A percentile compares a stretch with the other conserved stretches of the same genome.
These are phyloP conservation scores for Pseudogymnoascus sp. DNA, from an alignment of 2,329 filamentous ascomycete species.

Conservation along the genomic window DNA sequence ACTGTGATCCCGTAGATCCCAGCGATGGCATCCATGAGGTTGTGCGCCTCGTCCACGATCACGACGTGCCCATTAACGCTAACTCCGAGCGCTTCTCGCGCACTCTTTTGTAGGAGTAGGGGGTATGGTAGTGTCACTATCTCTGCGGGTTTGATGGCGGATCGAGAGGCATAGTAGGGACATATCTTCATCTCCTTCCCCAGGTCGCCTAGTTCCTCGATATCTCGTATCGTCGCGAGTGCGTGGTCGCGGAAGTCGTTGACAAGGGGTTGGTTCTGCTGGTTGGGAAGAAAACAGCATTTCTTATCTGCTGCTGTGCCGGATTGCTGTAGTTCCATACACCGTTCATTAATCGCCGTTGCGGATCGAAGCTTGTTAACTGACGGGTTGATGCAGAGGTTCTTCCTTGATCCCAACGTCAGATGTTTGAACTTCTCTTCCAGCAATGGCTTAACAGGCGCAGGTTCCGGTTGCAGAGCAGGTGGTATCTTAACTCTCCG, in stretches of 20 bases:
- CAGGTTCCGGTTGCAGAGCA: slow-evolving; percentile 36
- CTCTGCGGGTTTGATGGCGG: slow-evolving; percentile 74
- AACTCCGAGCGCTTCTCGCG: slow-evolving; percentile 78
- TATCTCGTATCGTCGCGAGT: slow-evolving; percentile 79
- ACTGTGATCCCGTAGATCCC: slow-evolving; percentile 77
- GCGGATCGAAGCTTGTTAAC: slow-evolving; percentile 62
- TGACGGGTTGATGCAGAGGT: slow-evolving; percentile 75
- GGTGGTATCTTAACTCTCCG: slow-evolving; percentile 54
- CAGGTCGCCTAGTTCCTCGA: slow-evolving; percentile 76
- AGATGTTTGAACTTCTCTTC: slow-evolving; percentile 56
- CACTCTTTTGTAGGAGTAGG: slow-evolving; percentile 74
- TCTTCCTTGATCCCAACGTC: slow-evolving; percentile 60
- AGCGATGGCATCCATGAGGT: slow-evolving; percentile 90
- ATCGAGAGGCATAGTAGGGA: slow-evolving; percentile 91
- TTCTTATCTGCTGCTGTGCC: slow-evolving; percentile 51
- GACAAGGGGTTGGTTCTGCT: slow-evolving; percentile 61
- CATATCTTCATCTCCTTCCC: slow-evolving; percentile 76
- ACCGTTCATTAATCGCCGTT: slow-evolving; percentile 86
- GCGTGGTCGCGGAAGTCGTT: slow-evolving; percentile 79
- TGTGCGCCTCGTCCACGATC: slow-evolving; percentile 97
- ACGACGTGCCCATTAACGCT: slow-evolving; percentile 81
- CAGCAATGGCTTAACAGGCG: slow-evolving; percentile 24
- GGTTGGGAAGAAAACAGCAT: slow-evolving; percentile 70
- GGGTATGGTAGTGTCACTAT: slow-evolving; percentile 92
- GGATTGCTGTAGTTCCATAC: slow-evolving; percentile 79